Percentiles rank a stretch among this genome's conserved stretches.
Evolutionary conservation across 1,284 basidiomycete genomes (phyloP).

Genomic region (Apiotrichum gracile): DNA sequence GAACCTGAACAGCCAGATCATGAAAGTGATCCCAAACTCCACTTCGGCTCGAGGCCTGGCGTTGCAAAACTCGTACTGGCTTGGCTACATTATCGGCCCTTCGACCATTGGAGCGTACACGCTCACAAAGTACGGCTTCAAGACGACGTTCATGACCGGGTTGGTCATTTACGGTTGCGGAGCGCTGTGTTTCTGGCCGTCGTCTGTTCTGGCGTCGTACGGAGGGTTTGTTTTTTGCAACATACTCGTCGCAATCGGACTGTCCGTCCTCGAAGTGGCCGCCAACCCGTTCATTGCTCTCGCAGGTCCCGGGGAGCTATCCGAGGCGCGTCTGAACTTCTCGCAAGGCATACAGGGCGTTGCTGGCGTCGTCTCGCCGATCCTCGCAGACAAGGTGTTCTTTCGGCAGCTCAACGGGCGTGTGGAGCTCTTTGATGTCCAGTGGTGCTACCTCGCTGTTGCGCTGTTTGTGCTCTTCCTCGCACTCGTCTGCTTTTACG

Average conservation of each 20-base stretch:
- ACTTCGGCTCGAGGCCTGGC: conserved; percentile 22
- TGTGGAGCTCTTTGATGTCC: conserved; percentile 34
- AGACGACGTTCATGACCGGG: conserved; percentile 44
- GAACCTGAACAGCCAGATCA: conserved; percentile 37
- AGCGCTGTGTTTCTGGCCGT: conserved; percentile 46
- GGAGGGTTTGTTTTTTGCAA: conserved; percentile 45
- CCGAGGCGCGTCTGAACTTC: conserved; percentile 42
- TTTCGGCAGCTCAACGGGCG: conserved; percentile 26
- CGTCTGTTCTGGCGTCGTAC: conserved; percentile 38
- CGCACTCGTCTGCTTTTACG: conserved; percentile 44
- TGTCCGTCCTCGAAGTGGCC: conserved; percentile 40
- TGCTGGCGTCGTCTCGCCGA: conserved; percentile 34
- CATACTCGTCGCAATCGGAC: conserved; percentile 37
- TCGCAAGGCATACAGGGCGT: conserved; percentile 45
- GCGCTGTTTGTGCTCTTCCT: conserved; percentile 41
- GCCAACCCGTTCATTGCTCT: conserved; percentile 47
- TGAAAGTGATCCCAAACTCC: conserved; percentile 26
- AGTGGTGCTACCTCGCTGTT: conserved; percentile 47
- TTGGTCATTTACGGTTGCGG: conserved; percentile 40
- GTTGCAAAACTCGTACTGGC: conserved; percentile 41
- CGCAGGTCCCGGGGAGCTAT: conserved; percentile 41
- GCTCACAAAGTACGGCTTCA: conserved; percentile 38
- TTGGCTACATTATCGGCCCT: conserved; percentile 39
- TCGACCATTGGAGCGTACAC: conserved; percentile 32
- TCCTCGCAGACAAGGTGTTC: conserved; percentile 37